A percentile compares a stretch with the other conserved stretches of the same genome.
Evolutionary conservation across 2,329 filamentous ascomycete species (phyloP).

Genomic region (Aureobasidium sp.): DNA sequence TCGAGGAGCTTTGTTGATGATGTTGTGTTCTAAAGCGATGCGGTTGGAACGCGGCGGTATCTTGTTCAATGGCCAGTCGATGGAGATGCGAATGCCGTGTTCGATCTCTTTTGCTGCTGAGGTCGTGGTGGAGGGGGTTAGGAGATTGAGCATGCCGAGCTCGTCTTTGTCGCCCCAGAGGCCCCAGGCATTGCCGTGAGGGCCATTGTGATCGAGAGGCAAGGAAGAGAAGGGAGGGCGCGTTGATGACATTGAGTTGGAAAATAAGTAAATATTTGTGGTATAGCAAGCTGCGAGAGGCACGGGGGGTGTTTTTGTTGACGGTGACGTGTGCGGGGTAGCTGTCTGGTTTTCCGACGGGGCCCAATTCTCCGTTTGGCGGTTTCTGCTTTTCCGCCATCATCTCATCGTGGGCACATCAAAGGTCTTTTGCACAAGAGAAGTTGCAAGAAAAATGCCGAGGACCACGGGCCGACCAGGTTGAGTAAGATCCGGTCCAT

Average conservation of each 20-base stretch:
- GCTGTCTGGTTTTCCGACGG: background rate
- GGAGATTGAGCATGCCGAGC: conserved; percentile 13
- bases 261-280: background rate
- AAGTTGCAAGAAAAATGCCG: background rate
- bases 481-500: background rate
- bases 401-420: background rate
- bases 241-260: background rate
- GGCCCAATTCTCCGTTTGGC: background rate
- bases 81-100: conserved; percentile 46
- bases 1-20: conserved; percentile 34
- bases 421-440: background rate
- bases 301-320: background rate
- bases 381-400: background rate
- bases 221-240: conserved; percentile 20
- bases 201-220: conserved; percentile 39
- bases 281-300: background rate
- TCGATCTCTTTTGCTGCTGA: conserved; percentile 45
- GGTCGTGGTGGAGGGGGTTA: conserved; percentile 35
- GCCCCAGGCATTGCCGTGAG: conserved; percentile 33
- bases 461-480: background rate
- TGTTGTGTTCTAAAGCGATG: conserved; percentile 45
- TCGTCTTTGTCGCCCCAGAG: conserved; percentile 5
- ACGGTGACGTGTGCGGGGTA: background rate
- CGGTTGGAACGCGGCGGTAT: conserved; percentile 36
- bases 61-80: conserved; percentile 46